Evolutionary conservation across 805 yeast species (phyloP).

Genomic region (Yarrowia porcina): DNA sequence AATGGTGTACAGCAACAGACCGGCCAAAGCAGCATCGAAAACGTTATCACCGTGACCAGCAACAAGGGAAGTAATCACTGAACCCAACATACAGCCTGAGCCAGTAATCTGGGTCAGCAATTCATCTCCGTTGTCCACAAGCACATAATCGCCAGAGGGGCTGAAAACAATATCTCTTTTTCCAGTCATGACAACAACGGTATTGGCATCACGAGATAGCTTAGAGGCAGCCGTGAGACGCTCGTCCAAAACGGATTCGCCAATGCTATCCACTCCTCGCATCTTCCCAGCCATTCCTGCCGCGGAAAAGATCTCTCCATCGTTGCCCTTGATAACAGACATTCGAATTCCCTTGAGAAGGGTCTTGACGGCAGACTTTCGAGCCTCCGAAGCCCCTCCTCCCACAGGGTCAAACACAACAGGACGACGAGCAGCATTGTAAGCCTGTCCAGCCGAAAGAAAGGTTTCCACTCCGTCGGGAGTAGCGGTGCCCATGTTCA

Average conservation of each 20-base stretch:
- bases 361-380: conserved; percentile 48
- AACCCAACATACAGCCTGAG: conserved; percentile 77
- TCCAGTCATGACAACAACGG: conserved; percentile 74
- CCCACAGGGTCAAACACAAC: conserved; percentile 91
- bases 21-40: conserved; percentile 51
- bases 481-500: conserved; percentile 73
- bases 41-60: conserved; percentile 45
- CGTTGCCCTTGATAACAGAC: conserved; percentile 75
- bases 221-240: conserved; percentile 44
- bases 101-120: conserved; percentile 73
- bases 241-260: conserved; percentile 31
- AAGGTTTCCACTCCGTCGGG: conserved; percentile 45
- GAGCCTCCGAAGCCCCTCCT: conserved; percentile 69
- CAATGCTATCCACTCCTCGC: conserved; percentile 69
- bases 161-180: conserved; percentile 46
- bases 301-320: conserved; percentile 67
- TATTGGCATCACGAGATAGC: conserved; percentile 50
- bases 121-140: conserved; percentile 54
- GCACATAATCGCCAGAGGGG: neutral
- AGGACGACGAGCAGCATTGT: conserved; percentile 56
- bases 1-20: conserved; percentile 55
- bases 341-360: conserved; percentile 56
- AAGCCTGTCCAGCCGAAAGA: conserved; percentile 52
- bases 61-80: conserved; percentile 58
- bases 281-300: conserved; percentile 52